These are phyloP conservation scores for Cryptococcus hybrid DNA, from an alignment of 1,284 basidiomycete genomes.

Conservation along the genomic window DNA sequence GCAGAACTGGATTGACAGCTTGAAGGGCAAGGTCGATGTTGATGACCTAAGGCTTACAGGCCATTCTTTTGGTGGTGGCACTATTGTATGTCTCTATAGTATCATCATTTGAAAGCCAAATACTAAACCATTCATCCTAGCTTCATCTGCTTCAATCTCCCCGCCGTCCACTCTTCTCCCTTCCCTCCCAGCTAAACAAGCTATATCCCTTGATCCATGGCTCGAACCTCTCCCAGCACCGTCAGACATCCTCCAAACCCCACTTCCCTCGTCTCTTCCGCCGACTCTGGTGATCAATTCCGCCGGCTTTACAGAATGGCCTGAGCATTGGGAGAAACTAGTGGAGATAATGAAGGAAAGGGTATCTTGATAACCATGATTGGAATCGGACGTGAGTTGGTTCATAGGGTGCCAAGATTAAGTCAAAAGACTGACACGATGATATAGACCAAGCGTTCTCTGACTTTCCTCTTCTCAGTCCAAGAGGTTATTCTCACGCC, in stretches of 20 bases:
- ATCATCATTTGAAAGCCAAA: neutral
- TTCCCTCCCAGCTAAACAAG: slow-evolving; percentile 58
- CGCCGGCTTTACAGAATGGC: slow-evolving; percentile 70
- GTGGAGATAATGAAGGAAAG: slow-evolving; percentile 52
- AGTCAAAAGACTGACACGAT: too few species aligned
- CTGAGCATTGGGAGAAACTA: slow-evolving; percentile 63
- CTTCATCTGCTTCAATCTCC: slow-evolving; percentile 15
- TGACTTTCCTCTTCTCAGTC: slow-evolving; percentile 38
- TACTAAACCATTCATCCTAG: neutral
- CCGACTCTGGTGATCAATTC: slow-evolving; percentile 66
- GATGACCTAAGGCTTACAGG: slow-evolving; percentile 59
- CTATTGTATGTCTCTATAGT: slow-evolving; percentile 55
- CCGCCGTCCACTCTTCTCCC: slow-evolving; percentile 36
- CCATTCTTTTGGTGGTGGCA: slow-evolving; percentile 76
- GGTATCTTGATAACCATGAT: slow-evolving; percentile 36
- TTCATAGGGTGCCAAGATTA: neutral
- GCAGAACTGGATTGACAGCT: slow-evolving; percentile 50
- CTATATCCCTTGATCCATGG: slow-evolving; percentile 72
- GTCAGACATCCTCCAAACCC: slow-evolving; percentile 47
- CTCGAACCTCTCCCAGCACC: slow-evolving; percentile 66
- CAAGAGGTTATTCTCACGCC: slow-evolving; percentile 17
- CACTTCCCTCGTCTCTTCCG: slow-evolving; percentile 29
- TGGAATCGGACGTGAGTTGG: slow-evolving; percentile 37
- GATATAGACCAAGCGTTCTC: slow-evolving; percentile 43
- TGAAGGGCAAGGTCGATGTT: slow-evolving; percentile 50